phyloP scores from a whole-genome alignment of 2,329 filamentous ascomycete genomes.

The Didymella lethalis region DNA sequence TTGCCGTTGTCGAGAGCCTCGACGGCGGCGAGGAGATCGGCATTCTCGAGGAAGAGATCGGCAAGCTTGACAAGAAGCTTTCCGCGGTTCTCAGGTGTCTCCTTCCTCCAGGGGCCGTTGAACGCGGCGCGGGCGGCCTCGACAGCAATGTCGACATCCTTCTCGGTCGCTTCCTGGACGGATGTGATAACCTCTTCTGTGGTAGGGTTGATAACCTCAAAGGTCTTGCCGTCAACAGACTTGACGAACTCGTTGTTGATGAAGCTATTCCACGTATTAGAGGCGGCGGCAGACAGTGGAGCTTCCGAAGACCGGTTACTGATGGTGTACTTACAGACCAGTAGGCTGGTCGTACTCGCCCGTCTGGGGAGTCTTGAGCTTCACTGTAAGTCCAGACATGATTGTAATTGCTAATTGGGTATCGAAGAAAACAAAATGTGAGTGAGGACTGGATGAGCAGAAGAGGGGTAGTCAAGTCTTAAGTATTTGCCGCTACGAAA shows the following conservation, averaged over 20 bases:
- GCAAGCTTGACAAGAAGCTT: slow-evolving; percentile 77
- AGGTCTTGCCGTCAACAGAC: slow-evolving; percentile 84
- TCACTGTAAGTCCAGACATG: slow-evolving; percentile 59
- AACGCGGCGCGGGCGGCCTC: slow-evolving; percentile 86
- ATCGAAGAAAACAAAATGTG: slow-evolving; percentile 34
- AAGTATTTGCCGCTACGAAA: slow-evolving; percentile 42
- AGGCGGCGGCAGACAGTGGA: slow-evolving; percentile 3
- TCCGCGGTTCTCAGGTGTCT: slow-evolving; percentile 75
- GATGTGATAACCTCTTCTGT: slow-evolving; percentile 85
- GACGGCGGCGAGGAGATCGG: slow-evolving; percentile 77
- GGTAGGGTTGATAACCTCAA: slow-evolving; percentile 89
- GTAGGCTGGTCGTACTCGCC: slow-evolving; percentile 65
- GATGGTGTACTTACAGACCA: slow-evolving; percentile 57
- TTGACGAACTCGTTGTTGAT: slow-evolving; percentile 94
- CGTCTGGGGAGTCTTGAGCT: slow-evolving; percentile 73
- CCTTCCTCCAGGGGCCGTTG: slow-evolving; percentile 73
- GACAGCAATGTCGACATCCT: slow-evolving; percentile 83
- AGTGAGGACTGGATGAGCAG: slow-evolving; percentile 20
- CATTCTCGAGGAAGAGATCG: slow-evolving; percentile 79
- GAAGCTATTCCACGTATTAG: slow-evolving; percentile 63
- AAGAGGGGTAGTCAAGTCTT: slow-evolving; percentile 39
- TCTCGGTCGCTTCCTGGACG: slow-evolving; percentile 85
- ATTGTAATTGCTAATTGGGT: slow-evolving; percentile 39
- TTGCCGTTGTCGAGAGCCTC: slow-evolving; percentile 92
- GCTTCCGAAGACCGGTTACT: slow-evolving; percentile 9